Conservation (phyloP, 345 rosid species). For the Mangifera indica region DNA sequence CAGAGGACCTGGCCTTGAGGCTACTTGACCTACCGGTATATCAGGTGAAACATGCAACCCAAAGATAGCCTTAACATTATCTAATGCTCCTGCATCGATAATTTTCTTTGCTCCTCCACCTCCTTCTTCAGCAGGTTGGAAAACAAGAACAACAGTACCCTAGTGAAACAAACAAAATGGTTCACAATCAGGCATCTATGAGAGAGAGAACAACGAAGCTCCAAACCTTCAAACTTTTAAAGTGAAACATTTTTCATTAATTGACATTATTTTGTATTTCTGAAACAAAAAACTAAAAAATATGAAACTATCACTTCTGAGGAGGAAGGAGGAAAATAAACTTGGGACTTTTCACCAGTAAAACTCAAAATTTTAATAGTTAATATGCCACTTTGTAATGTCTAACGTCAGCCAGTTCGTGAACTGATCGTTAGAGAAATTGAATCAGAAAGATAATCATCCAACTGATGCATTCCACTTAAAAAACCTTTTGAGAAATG, state of each 20-base stretch:
- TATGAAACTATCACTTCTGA: background rate
- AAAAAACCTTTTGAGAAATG: no score
- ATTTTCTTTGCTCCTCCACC: constrained; percentile 79
- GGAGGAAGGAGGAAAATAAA: background rate
- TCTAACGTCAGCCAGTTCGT: background rate
- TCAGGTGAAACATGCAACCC: constrained; percentile 54
- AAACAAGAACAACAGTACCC: constrained; percentile 83
- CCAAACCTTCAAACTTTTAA: background rate
- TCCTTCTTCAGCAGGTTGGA: constrained; percentile 98
- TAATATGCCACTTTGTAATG: background rate
- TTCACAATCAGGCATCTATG: constrained; percentile 8
- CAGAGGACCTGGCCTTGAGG: constrained; percentile 63
- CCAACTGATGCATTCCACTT: no score
- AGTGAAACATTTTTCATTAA: background rate
- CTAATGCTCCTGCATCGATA: constrained; percentile 58
- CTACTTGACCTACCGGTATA: constrained; percentile 52
- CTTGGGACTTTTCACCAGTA: background rate
- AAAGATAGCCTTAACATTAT: constrained; percentile 69
- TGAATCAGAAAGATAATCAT: no score
- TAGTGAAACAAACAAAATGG: constrained; percentile 24
- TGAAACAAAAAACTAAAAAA: background rate
- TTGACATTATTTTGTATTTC: background rate
- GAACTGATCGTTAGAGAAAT: background rate
- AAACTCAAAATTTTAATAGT: background rate
- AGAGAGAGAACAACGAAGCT: background rate